A percentile compares a stretch with the other conserved stretches of the same genome.
phyloP scores from a whole-genome alignment of 2,329 filamentous ascomycete species.

The Cephalotrichum gorgonifer region DNA sequence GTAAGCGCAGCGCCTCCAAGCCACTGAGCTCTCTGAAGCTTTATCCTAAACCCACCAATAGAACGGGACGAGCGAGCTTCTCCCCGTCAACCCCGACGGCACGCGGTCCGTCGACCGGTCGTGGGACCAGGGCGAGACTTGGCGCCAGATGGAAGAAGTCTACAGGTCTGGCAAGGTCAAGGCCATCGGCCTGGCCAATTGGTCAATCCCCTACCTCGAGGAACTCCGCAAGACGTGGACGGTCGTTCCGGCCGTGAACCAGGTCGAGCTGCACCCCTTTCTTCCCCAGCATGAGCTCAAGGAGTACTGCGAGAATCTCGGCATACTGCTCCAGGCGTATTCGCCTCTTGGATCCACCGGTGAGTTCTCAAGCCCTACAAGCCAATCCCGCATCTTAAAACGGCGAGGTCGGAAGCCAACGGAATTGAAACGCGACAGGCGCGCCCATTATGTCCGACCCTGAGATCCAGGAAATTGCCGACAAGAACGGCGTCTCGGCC shows the following conservation, averaged over 20 bases:
- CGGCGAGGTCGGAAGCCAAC: too few relatives aligned
- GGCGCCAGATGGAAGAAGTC: conserved; percentile 61
- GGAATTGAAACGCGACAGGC: neutral
- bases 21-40: neutral
- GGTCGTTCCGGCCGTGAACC: conserved; percentile 61
- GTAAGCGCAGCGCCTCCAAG: neutral
- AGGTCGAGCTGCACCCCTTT: conserved; percentile 68
- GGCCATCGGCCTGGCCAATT: conserved; percentile 83
- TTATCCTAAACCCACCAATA: conserved; percentile 8
- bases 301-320: conserved; percentile 34
- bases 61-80: conserved; percentile 12
- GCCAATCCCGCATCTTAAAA: neutral
- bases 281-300: conserved; percentile 38
- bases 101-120: conserved; percentile 59
- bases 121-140: conserved; percentile 79
- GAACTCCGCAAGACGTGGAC: conserved; percentile 50
- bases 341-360: conserved; percentile 14
- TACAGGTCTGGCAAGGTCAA: conserved; percentile 58
- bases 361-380: neutral
- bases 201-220: conserved; percentile 70
- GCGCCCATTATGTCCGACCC: neutral
- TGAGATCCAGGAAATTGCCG: conserved; percentile 6
- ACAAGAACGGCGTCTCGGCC: conserved; percentile 10
- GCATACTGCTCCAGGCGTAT: conserved; percentile 24
- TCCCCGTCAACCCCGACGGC: conserved; percentile 42